Percentiles rank a stretch among this genome's conserved stretches.
Conservation (phyloP, 306 rosid genomes). For the Hippophae rhamnoides region DNA sequence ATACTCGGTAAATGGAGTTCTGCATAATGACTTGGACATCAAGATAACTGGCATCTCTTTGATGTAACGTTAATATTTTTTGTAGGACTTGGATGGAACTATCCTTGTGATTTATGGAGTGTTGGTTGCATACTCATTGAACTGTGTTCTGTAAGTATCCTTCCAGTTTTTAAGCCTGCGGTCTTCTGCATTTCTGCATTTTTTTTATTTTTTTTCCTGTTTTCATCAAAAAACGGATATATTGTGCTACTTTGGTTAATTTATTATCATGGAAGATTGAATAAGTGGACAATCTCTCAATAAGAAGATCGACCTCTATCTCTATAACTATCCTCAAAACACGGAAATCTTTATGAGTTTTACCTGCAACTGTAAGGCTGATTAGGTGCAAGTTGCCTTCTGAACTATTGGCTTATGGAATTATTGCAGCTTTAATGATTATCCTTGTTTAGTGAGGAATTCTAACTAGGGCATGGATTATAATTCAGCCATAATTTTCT, state of each 20-base stretch:
- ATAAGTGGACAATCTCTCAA: not conserved
- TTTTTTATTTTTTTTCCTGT: not conserved
- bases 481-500: not conserved
- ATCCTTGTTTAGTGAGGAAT: constrained; percentile 1
- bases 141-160: constrained; percentile 71
- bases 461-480: not conserved
- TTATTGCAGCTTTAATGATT: not conserved
- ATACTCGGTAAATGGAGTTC: constrained; percentile 47
- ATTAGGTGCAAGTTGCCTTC: not conserved
- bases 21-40: constrained; percentile 1
- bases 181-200: not conserved
- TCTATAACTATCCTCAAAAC: too few relatives aligned
- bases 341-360: not conserved
- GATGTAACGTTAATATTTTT: constrained; percentile 16
- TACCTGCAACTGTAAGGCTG: not conserved
- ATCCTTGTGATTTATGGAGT: constrained; percentile 85
- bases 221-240: not conserved
- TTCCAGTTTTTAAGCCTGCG: not conserved
- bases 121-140: constrained; percentile 84
- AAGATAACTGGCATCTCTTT: not conserved
- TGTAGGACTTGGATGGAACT: constrained; percentile 84
- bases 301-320: too few relatives aligned
- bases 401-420: not conserved
- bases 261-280: not conserved
- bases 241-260: not conserved